A percentile compares a stretch with the other conserved stretches of the same genome.
Evolutionary conservation across 1,284 basidiomycete species (phyloP).

Genomic region (Rhodotorula sp.): DNA sequence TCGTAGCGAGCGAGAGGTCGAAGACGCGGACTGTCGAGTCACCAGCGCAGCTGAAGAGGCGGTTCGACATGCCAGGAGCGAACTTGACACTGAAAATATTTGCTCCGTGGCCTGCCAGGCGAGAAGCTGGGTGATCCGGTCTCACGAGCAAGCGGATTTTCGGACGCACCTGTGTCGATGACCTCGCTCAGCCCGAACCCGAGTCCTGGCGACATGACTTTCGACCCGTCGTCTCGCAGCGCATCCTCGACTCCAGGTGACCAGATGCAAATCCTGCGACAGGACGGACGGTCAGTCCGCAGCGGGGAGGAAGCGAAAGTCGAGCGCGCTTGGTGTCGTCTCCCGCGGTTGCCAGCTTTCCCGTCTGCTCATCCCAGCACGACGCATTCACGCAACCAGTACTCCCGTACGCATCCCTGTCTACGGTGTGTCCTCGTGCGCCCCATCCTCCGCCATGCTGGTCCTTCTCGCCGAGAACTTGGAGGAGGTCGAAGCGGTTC

Average conservation of each 20-base stretch:
- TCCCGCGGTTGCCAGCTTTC: constrained; percentile 34
- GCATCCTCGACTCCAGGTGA: constrained; percentile 27
- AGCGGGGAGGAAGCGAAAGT: too few relatives aligned
- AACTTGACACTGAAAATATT: constrained; percentile 88
- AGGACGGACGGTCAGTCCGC: not conserved
- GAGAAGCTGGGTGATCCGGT: not conserved
- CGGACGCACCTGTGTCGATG: constrained; percentile 24
- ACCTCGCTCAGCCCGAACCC: constrained; percentile 18
- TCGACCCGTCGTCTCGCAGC: not conserved
- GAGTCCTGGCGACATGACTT: not conserved
- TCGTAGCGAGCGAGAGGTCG: constrained; percentile 56
- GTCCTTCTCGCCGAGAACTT: constrained; percentile 8
- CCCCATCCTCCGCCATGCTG: not conserved
- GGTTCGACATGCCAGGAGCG: constrained; percentile 58
- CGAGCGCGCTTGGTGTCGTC: constrained; percentile 41
- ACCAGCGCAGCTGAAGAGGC: constrained; percentile 37
- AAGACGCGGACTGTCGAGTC: constrained; percentile 63
- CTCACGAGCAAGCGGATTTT: not conserved
- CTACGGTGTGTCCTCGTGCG: constrained; percentile 2
- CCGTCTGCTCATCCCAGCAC: constrained; percentile 28
- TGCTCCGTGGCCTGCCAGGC: constrained; percentile 65
- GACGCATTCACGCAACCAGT: constrained; percentile 38
- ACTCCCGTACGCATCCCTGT: constrained; percentile 9
- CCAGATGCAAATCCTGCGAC: constrained; percentile 42
- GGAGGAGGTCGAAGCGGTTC: constrained; percentile 3